Percentiles rank a stretch among this genome's conserved stretches.
Evolutionary conservation across 306 rosid genomes (phyloP).

Genomic region (Sesbania bispinosa): DNA sequence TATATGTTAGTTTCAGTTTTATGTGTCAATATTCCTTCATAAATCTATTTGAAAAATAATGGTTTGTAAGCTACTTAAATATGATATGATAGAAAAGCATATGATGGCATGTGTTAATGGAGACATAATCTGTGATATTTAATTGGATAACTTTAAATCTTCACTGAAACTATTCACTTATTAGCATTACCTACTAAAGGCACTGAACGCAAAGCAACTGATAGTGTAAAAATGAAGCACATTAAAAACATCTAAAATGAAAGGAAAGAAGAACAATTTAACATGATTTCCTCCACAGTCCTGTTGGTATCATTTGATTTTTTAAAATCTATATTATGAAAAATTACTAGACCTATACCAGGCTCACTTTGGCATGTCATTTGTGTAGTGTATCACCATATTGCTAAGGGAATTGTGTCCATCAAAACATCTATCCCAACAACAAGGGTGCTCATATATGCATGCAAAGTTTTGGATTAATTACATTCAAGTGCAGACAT

Average conservation of each 20-base stretch:
- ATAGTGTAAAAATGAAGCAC: neutral
- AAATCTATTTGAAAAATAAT: neutral
- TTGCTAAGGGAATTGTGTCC: neutral
- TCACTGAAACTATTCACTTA: neutral
- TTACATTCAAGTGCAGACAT: constrained; percentile 6
- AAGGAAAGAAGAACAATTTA: neutral
- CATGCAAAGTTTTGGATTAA: neutral
- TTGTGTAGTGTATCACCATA: neutral
- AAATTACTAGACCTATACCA: neutral
- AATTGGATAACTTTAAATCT: neutral
- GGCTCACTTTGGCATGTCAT: constrained; percentile 3
- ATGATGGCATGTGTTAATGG: neutral
- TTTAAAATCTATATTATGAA: neutral
- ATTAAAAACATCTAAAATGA: neutral
- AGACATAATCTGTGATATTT: neutral
- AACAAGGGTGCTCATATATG: neutral
- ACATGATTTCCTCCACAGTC: neutral
- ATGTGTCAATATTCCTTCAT: neutral
- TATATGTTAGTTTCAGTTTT: constrained; percentile 8
- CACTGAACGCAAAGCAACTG: neutral
- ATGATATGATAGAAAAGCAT: neutral
- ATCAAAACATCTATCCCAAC: neutral
- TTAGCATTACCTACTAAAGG: neutral
- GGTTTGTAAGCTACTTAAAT: neutral
- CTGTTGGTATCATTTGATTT: neutral